A percentile compares a stretch with the other conserved stretches of the same genome.
Evolutionary conservation across 1,284 basidiomycete genomes (phyloP).

Genomic region (Austroboletus niveus): DNA sequence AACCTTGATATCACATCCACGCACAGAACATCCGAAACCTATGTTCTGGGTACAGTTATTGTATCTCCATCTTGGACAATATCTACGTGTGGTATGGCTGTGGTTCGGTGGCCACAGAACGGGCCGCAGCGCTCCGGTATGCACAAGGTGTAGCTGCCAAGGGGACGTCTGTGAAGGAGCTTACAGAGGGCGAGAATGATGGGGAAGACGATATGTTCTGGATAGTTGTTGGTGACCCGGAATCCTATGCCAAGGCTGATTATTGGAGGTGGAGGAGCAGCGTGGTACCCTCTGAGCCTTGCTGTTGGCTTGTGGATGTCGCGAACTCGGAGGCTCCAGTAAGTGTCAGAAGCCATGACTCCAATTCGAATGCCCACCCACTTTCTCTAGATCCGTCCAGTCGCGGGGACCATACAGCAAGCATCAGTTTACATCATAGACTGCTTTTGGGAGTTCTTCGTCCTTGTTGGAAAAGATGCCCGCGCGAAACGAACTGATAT

Average conservation of each 20-base stretch:
- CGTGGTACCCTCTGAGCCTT: conserved; percentile 41
- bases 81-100: conserved; percentile 78
- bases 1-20: conserved; percentile 3
- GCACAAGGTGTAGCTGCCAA: conserved; percentile 45
- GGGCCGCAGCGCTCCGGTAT: conserved; percentile 59
- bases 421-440: conserved; percentile 62
- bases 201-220: conserved; percentile 74
- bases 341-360: not conserved
- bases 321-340: conserved; percentile 39
- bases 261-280: conserved; percentile 71
- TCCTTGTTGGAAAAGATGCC: conserved; percentile 67
- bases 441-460: conserved; percentile 73
- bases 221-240: conserved; percentile 70
- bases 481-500: conserved; percentile 59
- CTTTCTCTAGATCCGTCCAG: conserved; percentile 27
- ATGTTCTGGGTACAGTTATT: conserved; percentile 79
- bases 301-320: conserved; percentile 57
- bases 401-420: conserved; percentile 28
- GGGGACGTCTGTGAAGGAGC: conserved; percentile 45
- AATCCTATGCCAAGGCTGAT: conserved; percentile 68
- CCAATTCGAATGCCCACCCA: not conserved
- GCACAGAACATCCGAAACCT: conserved; percentile 62
- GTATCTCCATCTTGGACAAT: conserved; percentile 63
- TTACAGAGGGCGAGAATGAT: conserved; percentile 59
- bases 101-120: conserved; percentile 59